Evolutionary conservation across 495 filamentous ascomycete species (phyloP), one percentile per base, ranked within the genome.

Genomic region (Elaphomyces granulatus): DNA sequence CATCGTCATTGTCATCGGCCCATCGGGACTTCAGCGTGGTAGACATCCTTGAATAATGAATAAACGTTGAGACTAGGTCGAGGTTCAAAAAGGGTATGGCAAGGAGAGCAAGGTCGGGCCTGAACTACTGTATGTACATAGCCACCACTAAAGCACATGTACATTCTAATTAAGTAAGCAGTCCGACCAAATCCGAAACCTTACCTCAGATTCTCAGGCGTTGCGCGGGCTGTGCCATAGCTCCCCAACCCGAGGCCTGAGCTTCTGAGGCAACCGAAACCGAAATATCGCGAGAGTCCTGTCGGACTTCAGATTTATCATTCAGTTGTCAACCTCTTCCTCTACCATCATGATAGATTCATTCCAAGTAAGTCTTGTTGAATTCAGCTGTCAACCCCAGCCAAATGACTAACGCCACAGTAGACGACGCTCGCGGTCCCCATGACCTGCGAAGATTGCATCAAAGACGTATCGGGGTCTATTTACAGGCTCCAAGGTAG

Each of bases 391-490:
- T 15, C n/a, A 2, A 16, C 28, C 28, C 39, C 34, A 32, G 8
- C n/a, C 4, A n/a, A 14, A 17, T 34, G 20, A 38, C 20, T 37
- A 44, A 35, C 9, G 4, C 30, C 31, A 30, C 12, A 32, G 32
- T 49, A 95, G 83, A 93, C 87, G 31, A 80, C 87, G 44, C 95
- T 98, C 53, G 83, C 88, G 44, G 90, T 96, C 56, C 87, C 84
- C 17, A 80, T 98, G 71, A 81, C 74, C 58, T 96, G 90, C 60
- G 80, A 92, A 32, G 58, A 66, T 50, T 98, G 90, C 60, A 75
- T 90, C 49, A 80, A 84, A 46, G 80, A 86, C 46, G 71, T 98
- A 44, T 86, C 86, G 21, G 66, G 60, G 39, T 77, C 83, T 17
- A 59, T 98, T 21, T 63, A 75, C 47, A 78, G 79, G 51, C 56